A percentile compares a stretch with the other conserved stretches of the same genome.
These are phyloP conservation scores for Cyathus striatus DNA, from an alignment of 768 basidiomycete species.

Conservation along the genomic window DNA sequence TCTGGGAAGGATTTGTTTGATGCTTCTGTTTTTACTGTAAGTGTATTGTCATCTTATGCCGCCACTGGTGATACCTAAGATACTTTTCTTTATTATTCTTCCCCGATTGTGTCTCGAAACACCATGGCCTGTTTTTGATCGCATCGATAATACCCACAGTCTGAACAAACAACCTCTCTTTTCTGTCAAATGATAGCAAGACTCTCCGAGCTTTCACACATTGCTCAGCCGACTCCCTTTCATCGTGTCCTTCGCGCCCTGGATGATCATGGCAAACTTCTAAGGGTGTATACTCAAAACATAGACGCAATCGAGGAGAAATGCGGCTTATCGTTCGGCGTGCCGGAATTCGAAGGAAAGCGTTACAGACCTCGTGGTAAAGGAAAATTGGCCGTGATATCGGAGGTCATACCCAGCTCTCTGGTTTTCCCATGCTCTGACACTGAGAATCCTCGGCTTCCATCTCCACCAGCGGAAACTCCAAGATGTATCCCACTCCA, in stretches of 20 bases:
- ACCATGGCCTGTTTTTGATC: no score
- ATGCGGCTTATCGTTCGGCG: constrained; percentile 83
- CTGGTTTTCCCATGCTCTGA: constrained; percentile 3
- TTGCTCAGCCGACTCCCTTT: constrained; percentile 76
- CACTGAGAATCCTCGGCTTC: constrained; percentile 32
- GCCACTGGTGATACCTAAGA: not conserved
- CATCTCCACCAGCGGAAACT: constrained; percentile 49
- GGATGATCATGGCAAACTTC: constrained; percentile 69
- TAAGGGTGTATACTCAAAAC: constrained; percentile 91
- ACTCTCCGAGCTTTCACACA: constrained; percentile 65
- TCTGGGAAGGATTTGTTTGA: constrained; percentile 89
- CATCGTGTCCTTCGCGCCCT: constrained; percentile 71
- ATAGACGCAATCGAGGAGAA: constrained; percentile 87
- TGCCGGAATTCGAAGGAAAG: constrained; percentile 62
- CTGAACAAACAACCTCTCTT: constrained; percentile 66
- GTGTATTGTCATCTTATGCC: constrained; percentile 13
- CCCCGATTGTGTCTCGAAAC: not conserved
- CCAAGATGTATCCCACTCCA: constrained; percentile 89
- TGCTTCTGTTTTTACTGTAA: constrained; percentile 83
- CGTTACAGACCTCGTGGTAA: constrained; percentile 50
- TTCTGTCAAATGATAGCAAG: constrained; percentile 91
- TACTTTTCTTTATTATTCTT: constrained; percentile 1
- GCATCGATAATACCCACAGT: no score
- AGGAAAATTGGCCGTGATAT: constrained; percentile 18
- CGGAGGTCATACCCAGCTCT: not conserved